Conservation (phyloP, 2,329 filamentous ascomycete species). For the Microcyclospora pomicola region DNA sequence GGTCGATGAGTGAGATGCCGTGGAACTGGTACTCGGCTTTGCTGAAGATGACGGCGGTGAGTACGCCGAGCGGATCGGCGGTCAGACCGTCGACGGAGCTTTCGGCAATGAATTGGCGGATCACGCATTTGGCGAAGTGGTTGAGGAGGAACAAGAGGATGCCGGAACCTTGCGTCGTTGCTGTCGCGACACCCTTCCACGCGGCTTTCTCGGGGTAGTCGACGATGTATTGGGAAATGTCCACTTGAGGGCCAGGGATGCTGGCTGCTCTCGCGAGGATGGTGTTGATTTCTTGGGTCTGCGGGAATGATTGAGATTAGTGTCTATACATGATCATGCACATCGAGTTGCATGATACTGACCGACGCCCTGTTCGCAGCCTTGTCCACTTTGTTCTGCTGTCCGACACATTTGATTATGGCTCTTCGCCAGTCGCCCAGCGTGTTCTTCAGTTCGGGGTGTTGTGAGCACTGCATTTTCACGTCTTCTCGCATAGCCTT, state of each 20-base stretch:
- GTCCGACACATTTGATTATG: slow-evolving; percentile 58
- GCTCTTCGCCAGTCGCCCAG: slow-evolving; percentile 58
- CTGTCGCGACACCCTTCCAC: slow-evolving; percentile 3
- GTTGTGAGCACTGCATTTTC: slow-evolving; percentile 38
- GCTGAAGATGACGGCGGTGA: slow-evolving; percentile 62
- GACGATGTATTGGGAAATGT: slow-evolving; percentile 26
- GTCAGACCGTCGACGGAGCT: slow-evolving; percentile 25
- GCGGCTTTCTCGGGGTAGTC: slow-evolving; percentile 22
- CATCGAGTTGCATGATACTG: slow-evolving; percentile 15
- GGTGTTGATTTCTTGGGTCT: slow-evolving; percentile 37
- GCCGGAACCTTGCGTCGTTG: slow-evolving; percentile 26
- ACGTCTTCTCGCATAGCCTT: slow-evolving; percentile 46
- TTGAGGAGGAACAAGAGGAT: slow-evolving; percentile 60
- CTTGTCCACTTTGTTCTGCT: slow-evolving; percentile 49
- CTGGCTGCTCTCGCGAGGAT: slow-evolving; percentile 33
- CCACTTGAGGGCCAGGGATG: slow-evolving; percentile 13
- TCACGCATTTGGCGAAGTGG: slow-evolving; percentile 57
- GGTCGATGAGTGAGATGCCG: slow-evolving; percentile 62
- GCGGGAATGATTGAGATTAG: slow-evolving; percentile 4
- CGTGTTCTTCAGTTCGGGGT: slow-evolving; percentile 47
- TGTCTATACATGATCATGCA: neutral
- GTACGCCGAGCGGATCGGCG: slow-evolving; percentile 67
- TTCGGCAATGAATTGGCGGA: slow-evolving; percentile 43
- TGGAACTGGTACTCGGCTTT: slow-evolving; percentile 43
- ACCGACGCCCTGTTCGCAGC: slow-evolving; percentile 47